Evolutionary conservation across 345 rosid genomes (phyloP).

Genomic region (Moricandia arvensis): DNA sequence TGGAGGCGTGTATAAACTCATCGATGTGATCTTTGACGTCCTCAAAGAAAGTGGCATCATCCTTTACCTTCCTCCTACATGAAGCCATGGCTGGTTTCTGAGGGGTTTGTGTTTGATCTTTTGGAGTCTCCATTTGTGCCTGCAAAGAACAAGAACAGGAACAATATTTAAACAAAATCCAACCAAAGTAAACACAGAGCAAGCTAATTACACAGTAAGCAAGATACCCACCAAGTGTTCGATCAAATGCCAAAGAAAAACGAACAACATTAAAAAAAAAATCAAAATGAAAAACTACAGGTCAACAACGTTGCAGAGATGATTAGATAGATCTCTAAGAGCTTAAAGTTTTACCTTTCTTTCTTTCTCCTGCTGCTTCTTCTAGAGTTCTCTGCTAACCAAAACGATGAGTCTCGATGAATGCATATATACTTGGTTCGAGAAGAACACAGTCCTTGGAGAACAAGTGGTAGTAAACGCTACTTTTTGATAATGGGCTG

Average conservation of each 20-base stretch:
- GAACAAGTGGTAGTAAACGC: neutral
- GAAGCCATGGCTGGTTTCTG: conserved; percentile 44
- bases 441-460: conserved; percentile 5
- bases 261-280: neutral
- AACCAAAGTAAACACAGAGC: neutral
- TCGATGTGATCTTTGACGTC: conserved; percentile 85
- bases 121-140: conserved; percentile 42
- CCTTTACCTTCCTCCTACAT: conserved; percentile 69
- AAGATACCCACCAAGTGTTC: conserved; percentile 16
- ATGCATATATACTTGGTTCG: neutral
- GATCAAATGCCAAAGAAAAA: conserved; percentile 7
- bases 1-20: conserved; percentile 76
- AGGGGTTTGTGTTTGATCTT: conserved; percentile 30
- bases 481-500: neutral
- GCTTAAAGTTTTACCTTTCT: neutral
- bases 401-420: neutral
- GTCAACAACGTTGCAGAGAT: neutral
- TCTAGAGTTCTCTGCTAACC: neutral
- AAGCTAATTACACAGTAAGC: neutral
- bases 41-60: conserved; percentile 68
- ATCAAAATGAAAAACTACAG: neutral
- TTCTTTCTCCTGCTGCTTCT: neutral
- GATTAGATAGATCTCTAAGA: neutral
- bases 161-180: neutral
- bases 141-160: neutral